Base-by-base conservation (phyloP, 192 early-diverging fungal species). In the Powellomyces hirtus region DNA sequence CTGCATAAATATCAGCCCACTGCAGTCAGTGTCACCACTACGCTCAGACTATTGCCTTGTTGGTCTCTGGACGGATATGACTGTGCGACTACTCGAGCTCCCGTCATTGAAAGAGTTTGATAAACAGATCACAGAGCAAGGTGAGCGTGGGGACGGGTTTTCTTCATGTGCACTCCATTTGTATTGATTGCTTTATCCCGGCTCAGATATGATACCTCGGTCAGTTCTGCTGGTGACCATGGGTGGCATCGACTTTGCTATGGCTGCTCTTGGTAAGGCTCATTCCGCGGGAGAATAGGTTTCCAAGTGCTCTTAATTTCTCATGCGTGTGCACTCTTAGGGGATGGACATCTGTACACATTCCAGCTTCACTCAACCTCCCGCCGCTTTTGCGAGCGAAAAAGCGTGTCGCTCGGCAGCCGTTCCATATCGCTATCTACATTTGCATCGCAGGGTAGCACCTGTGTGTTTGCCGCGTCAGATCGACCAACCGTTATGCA, bases 401-500 rank as follows among this genome's bases (percentile, higher is more conserved):
- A 89, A 61, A 77, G 81, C 31, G 77, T 92, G n/a, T 72, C 85
- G 1, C 70, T 98, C 26, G 96, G 95, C 0, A 84, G 86, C 7
- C 88, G 89, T 49, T 90, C 94, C 6, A 77, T 93, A 46, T 66
- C 68, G 24, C 79, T 98, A 36, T 64, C 40, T 63, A 71, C 26
- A 78, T 93, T 77, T 59, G 33, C 31, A 73, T 74, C 64, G 29
- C 66, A 60, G 45, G 65, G 57, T 27, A 57, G n/a, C 46, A 31
- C 37, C 26, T 74, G 85, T 68, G 86, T 96, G 11, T 98, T 97
- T 84, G 88, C 85, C 0, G 83, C 90, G 18, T 89, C 89, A 50
- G 93, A 94, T 73, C 79, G 88, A 45, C 93, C 97, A 0, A 90
- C 93, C 0, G 84, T 98, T 22, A 81, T 93, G 53, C 85, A 87